These are phyloP conservation scores for Kewa caespitosa DNA, from an alignment of 179 eudicot species.

Conservation along the genomic window DNA sequence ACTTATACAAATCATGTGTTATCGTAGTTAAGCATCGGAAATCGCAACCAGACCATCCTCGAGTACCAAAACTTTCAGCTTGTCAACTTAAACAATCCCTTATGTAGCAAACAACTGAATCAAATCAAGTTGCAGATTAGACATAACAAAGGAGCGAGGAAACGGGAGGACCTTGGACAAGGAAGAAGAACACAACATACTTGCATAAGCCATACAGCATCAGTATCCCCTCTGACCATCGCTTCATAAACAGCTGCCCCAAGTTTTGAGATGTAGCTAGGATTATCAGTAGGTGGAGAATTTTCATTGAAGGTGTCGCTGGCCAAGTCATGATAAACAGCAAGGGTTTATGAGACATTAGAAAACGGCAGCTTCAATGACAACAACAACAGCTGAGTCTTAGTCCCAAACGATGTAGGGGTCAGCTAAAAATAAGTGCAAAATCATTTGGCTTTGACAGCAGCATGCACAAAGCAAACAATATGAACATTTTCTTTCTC, in stretches of 20 bases:
- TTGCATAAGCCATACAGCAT: conserved; percentile 99
- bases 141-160: not conserved
- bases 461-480: not conserved
- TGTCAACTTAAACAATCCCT: not conserved
- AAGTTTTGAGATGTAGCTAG: conserved; percentile 81
- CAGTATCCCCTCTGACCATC: conserved; percentile 74
- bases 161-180: not conserved
- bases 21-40: not conserved
- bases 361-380: conserved; percentile 8
- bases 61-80: not conserved
- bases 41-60: not conserved
- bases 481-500: not conserved
- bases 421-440: too few relatives aligned
- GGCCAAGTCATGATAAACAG: conserved; percentile 16
- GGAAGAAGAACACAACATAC: conserved; percentile 38
- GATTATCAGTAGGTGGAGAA: conserved; percentile 87
- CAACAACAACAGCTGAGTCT: conserved; percentile 5
- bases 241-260: conserved; percentile 95
- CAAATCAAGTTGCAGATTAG: not conserved
- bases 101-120: not conserved
- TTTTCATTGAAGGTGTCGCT: conserved; percentile 99
- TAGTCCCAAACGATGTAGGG: too few relatives aligned
- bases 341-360: not conserved
- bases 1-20: not conserved
- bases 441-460: not conserved